Percentiles rank a stretch among this genome's conserved stretches.
Conservation (phyloP, 169 alveolate genomes). For the Babesia ovata region DNA sequence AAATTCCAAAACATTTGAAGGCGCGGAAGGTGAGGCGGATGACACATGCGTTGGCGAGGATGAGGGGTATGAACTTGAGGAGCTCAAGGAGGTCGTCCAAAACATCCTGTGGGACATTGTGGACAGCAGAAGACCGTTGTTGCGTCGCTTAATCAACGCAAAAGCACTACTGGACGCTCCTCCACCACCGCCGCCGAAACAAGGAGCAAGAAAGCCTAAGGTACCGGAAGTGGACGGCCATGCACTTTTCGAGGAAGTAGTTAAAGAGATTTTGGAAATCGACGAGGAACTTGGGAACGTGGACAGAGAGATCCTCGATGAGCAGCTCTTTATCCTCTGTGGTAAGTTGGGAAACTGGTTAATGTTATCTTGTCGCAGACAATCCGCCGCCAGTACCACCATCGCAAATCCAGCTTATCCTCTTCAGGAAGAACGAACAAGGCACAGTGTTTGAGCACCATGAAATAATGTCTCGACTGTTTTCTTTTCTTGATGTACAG, state of each 20-base stretch:
- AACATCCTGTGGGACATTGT: slow-evolving; percentile 29
- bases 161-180: slow-evolving; percentile 3
- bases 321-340: slow-evolving; percentile 1
- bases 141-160: slow-evolving; percentile 21
- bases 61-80: slow-evolving; percentile 40
- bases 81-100: slow-evolving; percentile 31
- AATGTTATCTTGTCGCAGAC: neutral
- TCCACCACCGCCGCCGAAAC: slow-evolving; percentile 7
- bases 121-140: slow-evolving; percentile 12
- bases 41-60: slow-evolving; percentile 9
- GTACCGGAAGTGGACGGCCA: slow-evolving; percentile 16
- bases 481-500: slow-evolving; percentile 61
- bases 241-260: slow-evolving; percentile 6
- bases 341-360: neutral
- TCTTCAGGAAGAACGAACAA: slow-evolving; percentile 18
- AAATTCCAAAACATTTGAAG: too few relatives aligned
- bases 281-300: slow-evolving; percentile 26
- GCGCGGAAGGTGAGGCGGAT: neutral
- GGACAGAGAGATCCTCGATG: slow-evolving; percentile 19
- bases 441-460: slow-evolving; percentile 39
- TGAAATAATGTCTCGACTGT: slow-evolving; percentile 49
- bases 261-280: neutral
- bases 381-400: slow-evolving; percentile 43
- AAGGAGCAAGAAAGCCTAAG: neutral
- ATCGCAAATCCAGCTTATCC: slow-evolving; percentile 19